Conservation (phyloP, 2,329 filamentous ascomycete genomes). For the Botrytis byssoidea region DNA sequence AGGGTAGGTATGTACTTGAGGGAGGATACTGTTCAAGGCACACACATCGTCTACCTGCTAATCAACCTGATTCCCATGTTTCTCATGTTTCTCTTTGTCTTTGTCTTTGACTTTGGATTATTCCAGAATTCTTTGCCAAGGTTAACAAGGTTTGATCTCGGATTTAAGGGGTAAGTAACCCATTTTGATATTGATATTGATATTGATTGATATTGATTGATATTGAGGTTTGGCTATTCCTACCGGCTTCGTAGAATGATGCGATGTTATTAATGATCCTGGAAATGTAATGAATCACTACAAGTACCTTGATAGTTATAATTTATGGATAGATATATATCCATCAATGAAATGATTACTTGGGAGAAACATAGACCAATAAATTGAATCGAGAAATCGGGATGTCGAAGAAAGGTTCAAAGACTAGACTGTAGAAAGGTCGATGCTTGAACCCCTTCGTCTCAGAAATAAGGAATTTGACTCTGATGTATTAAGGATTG, state of each 20-base stretch:
- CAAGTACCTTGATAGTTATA: not conserved
- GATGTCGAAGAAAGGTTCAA: not conserved
- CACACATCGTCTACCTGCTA: not conserved
- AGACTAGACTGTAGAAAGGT: not conserved
- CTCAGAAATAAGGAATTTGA: not conserved
- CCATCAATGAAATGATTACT: not conserved
- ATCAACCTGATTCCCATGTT: not conserved
- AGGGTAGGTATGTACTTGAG: not conserved
- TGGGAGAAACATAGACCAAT: not conserved
- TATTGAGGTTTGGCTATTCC: not conserved
- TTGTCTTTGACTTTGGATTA: not conserved
- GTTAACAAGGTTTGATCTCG: not conserved
- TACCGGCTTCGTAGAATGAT: not conserved
- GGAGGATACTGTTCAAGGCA: not conserved
- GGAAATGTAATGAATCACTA: not conserved
- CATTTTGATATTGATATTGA: not conserved
- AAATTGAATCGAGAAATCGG: not conserved
- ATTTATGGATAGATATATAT: not conserved
- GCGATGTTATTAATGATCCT: not conserved
- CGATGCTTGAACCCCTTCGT: not conserved
- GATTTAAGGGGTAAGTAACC: not conserved
- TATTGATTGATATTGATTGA: not conserved
- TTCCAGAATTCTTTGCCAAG: not conserved
- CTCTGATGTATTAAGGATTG: not conserved
- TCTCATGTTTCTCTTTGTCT: not conserved